Evolutionary conservation across 371 early-diverging fungal genomes (phyloP), one percentile per base, ranked within the genome.

Genomic region (Nematocida displodere): DNA sequence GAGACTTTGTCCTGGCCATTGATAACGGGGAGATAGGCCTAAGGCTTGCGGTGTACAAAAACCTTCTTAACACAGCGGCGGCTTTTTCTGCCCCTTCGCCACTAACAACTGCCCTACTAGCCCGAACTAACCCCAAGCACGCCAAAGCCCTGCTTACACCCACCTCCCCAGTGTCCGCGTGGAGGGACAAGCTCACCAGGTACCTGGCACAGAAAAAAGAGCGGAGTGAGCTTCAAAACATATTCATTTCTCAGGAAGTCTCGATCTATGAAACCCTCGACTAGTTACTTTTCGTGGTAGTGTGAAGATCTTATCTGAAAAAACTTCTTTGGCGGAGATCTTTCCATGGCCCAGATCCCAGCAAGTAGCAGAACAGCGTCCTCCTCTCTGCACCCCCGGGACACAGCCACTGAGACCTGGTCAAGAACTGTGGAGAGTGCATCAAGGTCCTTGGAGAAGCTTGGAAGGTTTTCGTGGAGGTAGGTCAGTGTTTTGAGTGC

Each of bases 241-340:
- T 55, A 22, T 67, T 67, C 39, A 67, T 67, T 24, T 31, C 68
- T 1, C 68, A 67, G 44, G 68, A 67, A 33, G 68, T 67, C 7
- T 33, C 48, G 20, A 67, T 67, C 33, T 67, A 67, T 46, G 68
- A 67, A 40, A n/a, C n/a, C n/a, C n/a, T n/a, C n/a, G n/a, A 20
- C 15, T 22, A 15, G 20, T 20, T 20, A 53, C 31, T 53, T 11
- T 13, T 56, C 20, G 8, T 37, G 37, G 58, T 8, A 33, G 37
- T 7, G 37, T 15, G 58, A 56, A 8, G 58, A 56, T 24, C 24
- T 11, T 11, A 56, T 8, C 26, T 56, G 58, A 26, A 34, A 56
- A 22, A 56, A 56, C 5, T 15, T 56, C 39, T 56, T 56, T 8
- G 58, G 58, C 7, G n/a, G 7, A 39, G 5, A 5, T 40, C 42